A percentile compares a stretch with the other conserved stretches of the same genome.
phyloP scores from a whole-genome alignment of 2,329 filamentous ascomycete species.

The Penicillium vulpinum region DNA sequence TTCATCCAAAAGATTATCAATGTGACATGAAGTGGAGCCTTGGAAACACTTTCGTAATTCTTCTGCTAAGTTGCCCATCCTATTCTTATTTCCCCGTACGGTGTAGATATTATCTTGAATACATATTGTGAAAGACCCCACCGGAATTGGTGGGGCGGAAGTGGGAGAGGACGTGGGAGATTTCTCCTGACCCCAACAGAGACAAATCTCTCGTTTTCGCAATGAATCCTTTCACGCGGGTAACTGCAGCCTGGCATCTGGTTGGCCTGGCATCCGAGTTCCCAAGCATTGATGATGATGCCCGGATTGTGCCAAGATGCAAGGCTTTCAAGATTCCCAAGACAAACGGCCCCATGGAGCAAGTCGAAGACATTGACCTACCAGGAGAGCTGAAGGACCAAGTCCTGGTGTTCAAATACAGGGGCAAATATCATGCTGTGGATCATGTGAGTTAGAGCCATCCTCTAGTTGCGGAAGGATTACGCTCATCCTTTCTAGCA shows the following conservation, averaged over 20 bases:
- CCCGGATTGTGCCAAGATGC: conserved; percentile 52
- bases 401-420: conserved; percentile 65
- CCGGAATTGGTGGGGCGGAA: conserved; percentile 1
- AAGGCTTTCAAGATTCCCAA: conserved; percentile 56
- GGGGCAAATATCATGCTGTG: conserved; percentile 64
- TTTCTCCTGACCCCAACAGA: not conserved
- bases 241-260: conserved; percentile 49
- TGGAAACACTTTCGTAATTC: not conserved
- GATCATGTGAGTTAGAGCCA: conserved; percentile 57
- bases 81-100: not conserved
- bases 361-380: conserved; percentile 34
- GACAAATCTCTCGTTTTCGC: not conserved
- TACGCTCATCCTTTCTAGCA: conserved; percentile 44
- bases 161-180: not conserved
- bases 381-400: conserved; percentile 54
- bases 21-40: not conserved
- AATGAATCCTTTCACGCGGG: conserved; percentile 25
- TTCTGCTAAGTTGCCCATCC: not conserved
- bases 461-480: not conserved
- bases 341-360: conserved; percentile 30
- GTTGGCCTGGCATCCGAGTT: conserved; percentile 57
- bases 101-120: not conserved
- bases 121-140: not conserved
- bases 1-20: not conserved
- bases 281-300: conserved; percentile 50